Conservation (phyloP, 495 filamentous ascomycete genomes). For the Aeminium ludgeri region DNA sequence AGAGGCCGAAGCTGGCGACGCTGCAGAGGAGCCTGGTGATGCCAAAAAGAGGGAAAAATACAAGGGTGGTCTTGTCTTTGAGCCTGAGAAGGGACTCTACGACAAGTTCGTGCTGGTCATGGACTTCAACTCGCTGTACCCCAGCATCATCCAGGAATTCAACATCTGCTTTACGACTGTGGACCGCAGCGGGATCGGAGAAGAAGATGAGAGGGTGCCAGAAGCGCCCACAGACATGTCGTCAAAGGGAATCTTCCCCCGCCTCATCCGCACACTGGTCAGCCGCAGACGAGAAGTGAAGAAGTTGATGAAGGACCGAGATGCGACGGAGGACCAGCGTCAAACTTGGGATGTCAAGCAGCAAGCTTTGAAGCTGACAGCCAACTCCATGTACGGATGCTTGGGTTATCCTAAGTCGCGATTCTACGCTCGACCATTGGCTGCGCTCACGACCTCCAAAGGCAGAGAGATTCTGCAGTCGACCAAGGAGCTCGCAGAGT, state of each 20-base stretch:
- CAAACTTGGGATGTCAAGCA: constrained; percentile 98
- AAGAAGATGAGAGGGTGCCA: constrained; percentile 67
- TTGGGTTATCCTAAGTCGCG: constrained; percentile 88
- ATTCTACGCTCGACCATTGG: constrained; percentile 89
- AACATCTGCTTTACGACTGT: constrained; percentile 99
- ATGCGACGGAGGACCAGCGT: constrained; percentile 68
- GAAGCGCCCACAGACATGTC: constrained; percentile 45
- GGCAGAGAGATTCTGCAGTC: constrained; percentile 92
- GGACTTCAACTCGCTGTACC: constrained; percentile 99
- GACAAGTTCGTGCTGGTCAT: constrained; percentile 95
- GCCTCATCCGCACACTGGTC: constrained; percentile 79
- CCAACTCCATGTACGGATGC: constrained; percentile 99
- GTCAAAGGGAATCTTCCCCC: constrained; percentile 66
- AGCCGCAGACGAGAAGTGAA: constrained; percentile 79
- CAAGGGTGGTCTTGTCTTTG: constrained; percentile 95
- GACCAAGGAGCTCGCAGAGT: constrained; percentile 88
- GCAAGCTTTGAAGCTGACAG: constrained; percentile 86
- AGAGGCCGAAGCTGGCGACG: constrained; percentile 51
- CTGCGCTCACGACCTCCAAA: constrained; percentile 91
- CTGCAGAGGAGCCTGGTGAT: constrained; percentile 51
- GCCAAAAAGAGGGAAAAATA: constrained; percentile 95
- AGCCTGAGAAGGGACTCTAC: constrained; percentile 91
- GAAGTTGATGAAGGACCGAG: constrained; percentile 86
- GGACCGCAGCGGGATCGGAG: constrained; percentile 48
- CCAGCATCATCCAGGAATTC: constrained; percentile 96